These are phyloP conservation scores for Fomitopsis pulvina DNA, from an alignment of 768 basidiomycete species.

Conservation along the genomic window DNA sequence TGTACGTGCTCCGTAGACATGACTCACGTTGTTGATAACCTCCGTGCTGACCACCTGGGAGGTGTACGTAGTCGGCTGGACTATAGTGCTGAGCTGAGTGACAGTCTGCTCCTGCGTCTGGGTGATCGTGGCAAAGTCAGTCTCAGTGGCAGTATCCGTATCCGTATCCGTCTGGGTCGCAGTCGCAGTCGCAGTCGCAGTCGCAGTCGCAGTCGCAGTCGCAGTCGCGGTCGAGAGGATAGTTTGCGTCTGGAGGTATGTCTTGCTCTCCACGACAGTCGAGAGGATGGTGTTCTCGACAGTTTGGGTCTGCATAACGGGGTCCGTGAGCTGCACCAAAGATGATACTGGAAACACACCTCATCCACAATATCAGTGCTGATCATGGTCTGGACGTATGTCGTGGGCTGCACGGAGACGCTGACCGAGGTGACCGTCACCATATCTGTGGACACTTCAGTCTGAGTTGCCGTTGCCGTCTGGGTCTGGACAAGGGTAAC, in stretches of 20 bases:
- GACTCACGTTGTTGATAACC: constrained; percentile 48
- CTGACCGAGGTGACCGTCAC: constrained; percentile 47
- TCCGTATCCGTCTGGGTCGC: constrained; percentile 45
- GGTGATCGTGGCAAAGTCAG: constrained; percentile 47
- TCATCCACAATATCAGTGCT: constrained; percentile 53
- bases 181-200: constrained; percentile 39
- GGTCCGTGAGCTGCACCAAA: background rate
- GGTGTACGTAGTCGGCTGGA: constrained; percentile 52
- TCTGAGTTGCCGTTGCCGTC: constrained; percentile 27
- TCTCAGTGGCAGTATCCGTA: constrained; percentile 44
- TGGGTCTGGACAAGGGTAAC: constrained; percentile 39
- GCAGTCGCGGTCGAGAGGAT: constrained; percentile 35
- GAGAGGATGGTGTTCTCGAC: constrained; percentile 44
- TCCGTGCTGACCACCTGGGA: constrained; percentile 49
- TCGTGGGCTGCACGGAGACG: constrained; percentile 52
- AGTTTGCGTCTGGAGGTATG: constrained; percentile 43
- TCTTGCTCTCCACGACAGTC: constrained; percentile 35
- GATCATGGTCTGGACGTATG: constrained; percentile 46
- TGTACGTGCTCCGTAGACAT: background rate
- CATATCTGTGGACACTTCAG: constrained; percentile 47
- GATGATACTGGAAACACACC: constrained; percentile 28
- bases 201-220: constrained; percentile 31
- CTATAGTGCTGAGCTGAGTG: constrained; percentile 42
- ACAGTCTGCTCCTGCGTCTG: constrained; percentile 44
- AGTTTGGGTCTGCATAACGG: constrained; percentile 43